A percentile compares a stretch with the other conserved stretches of the same genome.
Conservation (phyloP, 148 eudicot species). For the Beta vulgaris region DNA sequence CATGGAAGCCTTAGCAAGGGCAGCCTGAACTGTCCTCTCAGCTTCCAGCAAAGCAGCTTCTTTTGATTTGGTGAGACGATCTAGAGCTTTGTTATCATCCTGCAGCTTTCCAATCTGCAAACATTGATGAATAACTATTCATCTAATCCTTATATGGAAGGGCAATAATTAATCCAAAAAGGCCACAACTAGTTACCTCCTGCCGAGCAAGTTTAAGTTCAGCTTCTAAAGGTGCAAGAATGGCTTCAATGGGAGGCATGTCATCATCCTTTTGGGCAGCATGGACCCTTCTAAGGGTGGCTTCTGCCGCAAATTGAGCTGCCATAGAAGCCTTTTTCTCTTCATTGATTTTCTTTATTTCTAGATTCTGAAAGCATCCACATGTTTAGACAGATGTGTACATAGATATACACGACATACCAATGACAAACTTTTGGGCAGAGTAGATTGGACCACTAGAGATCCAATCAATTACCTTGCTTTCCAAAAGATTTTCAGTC, state of each 20-base stretch:
- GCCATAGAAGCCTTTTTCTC: conserved; percentile 90
- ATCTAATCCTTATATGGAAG: neutral
- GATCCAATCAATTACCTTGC: conserved; percentile 60
- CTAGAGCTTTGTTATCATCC: conserved; percentile 95
- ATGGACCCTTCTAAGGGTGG: conserved; percentile 96
- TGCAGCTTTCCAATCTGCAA: conserved; percentile 76
- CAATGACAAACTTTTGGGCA: neutral
- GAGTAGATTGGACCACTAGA: neutral
- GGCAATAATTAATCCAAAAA: neutral
- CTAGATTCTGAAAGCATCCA: conserved; percentile 63
- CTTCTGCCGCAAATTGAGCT: conserved; percentile 99
- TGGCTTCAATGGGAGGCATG: conserved; percentile 96
- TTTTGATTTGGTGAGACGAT: conserved; percentile 93
- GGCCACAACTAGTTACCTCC: conserved; percentile 24
- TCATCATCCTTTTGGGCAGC: conserved; percentile 96
- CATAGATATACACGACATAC: neutral
- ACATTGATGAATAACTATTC: conserved; percentile 17
- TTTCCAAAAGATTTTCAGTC: conserved; percentile 74
- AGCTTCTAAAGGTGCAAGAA: conserved; percentile 93
- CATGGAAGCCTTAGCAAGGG: conserved; percentile 85
- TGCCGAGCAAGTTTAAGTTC: conserved; percentile 64
- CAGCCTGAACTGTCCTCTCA: conserved; percentile 72
- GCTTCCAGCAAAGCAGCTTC: conserved; percentile 94
- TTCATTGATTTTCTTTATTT: conserved; percentile 76
- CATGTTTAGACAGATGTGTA: conserved; percentile 6